Base-by-base conservation (phyloP, 768 basidiomycete species). In the Macrocybe gigantea region DNA sequence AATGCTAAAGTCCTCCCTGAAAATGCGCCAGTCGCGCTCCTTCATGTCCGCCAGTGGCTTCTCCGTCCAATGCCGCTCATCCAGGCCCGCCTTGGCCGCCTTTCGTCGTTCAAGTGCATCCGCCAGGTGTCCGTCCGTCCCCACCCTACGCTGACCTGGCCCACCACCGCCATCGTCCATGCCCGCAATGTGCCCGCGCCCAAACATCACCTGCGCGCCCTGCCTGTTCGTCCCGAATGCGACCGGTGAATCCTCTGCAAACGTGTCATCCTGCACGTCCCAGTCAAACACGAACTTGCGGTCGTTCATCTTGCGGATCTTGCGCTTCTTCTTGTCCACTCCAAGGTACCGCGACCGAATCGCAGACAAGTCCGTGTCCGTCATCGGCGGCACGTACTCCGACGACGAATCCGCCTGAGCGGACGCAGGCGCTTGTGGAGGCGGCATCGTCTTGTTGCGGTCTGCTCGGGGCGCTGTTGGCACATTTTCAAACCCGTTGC, bases 261-360 rank as follows among this genome's bases (percentile, higher is more conserved):
- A 85, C 10, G 96, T 99, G 64, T 99, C 96, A 58, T 99, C 96
- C 63, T 87, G 88, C 42, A 84, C 83, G 60, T 95, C 93, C 96
- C 96, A 99, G 64, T 98, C 96, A 60, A 99, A 99, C n/a, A 95
- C 90, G 62, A 98, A 93, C 67, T 95, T 95, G 66, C 92, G 83
- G 65, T 94, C 93, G 60, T 88, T 91, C 80, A 89, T 92, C 69
- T 93, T 94, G 47, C 92, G 83, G 56, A 92, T 88, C 66, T 90
- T 93, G 36, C 91, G 85, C 70, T 93, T 94, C 77, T 94, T 93
- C 66, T 83, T 90, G 65, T 89, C 87, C 13, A 91, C 88, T 5
- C 96, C 96, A 32, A 99, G 83, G 64, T 99, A 98, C 34, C 95
- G 82, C 15, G 93, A 90, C 6, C 92, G 85, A 56, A 98, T 85